Evolutionary conservation across 2,329 filamentous ascomycete species (phyloP).

Genomic region (Teratosphaeria gauchensis): DNA sequence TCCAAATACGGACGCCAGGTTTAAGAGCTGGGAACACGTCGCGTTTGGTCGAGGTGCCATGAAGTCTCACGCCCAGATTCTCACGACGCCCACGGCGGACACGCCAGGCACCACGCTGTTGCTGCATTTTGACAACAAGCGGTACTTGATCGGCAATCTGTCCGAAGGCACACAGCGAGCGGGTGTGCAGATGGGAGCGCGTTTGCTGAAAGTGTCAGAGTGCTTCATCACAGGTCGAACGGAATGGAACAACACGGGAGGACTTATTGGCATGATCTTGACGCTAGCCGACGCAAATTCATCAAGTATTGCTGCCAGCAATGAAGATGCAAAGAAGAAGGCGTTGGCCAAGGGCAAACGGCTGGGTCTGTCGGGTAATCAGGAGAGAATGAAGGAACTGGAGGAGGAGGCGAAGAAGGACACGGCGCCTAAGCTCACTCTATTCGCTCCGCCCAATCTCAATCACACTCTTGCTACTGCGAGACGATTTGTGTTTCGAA

Average conservation of each 20-base stretch:
- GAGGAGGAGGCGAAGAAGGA: constrained; percentile 22
- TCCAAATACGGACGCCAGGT: background rate
- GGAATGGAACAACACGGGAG: constrained; percentile 68
- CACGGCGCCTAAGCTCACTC: constrained; percentile 38
- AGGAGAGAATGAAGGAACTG: constrained; percentile 16
- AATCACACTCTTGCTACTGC: constrained; percentile 72
- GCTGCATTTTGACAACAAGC: constrained; percentile 69
- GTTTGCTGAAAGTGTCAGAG: constrained; percentile 58
- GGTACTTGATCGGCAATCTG: constrained; percentile 77
- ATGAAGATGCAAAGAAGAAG: constrained; percentile 31
- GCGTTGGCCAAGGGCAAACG: constrained; percentile 25
- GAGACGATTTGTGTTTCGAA: constrained; percentile 76
- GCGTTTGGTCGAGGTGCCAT: constrained; percentile 38
- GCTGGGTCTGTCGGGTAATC: constrained; percentile 12
- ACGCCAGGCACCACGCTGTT: constrained; percentile 70
- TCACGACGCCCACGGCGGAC: constrained; percentile 78
- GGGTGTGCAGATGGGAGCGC: constrained; percentile 56
- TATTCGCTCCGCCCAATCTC: constrained; percentile 75
- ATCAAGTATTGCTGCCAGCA: constrained; percentile 37
- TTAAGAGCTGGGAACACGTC: background rate
- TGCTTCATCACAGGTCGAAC: constrained; percentile 74
- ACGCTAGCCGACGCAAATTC: constrained; percentile 63
- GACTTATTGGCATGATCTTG: constrained; percentile 74
- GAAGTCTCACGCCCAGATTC: constrained; percentile 63
- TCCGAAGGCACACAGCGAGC: constrained; percentile 78